A percentile compares a stretch with the other conserved stretches of the same genome.
Evolutionary conservation across 139 green algal genomes (phyloP).

Genomic region (Coelastrella sp.): DNA sequence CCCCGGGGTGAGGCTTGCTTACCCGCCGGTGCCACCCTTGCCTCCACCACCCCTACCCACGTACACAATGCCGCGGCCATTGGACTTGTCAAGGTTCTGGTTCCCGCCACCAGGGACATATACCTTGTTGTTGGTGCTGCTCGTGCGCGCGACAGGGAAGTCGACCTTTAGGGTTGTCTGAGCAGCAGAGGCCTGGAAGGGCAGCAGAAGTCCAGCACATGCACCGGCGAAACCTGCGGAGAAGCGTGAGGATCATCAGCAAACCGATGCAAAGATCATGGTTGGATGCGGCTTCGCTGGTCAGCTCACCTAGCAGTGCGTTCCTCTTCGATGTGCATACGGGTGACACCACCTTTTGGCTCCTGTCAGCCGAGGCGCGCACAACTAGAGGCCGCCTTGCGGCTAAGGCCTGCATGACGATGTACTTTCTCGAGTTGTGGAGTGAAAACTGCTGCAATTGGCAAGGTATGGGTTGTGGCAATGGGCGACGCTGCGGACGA

Average conservation of each 20-base stretch:
- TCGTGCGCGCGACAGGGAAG: background rate
- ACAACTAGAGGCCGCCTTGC: background rate
- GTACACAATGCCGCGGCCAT: background rate
- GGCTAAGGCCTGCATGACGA: background rate
- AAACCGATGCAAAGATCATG: background rate
- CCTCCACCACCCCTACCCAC: background rate
- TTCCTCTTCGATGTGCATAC: background rate
- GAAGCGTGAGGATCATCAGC: background rate
- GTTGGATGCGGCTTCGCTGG: background rate
- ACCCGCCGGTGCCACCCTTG: background rate
- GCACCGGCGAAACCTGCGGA: background rate
- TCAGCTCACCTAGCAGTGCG: background rate
- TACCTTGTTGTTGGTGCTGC: background rate
- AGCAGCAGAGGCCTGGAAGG: background rate
- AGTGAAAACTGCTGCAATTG: too few species aligned
- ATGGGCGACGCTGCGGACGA: too few species aligned
- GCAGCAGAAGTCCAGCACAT: background rate
- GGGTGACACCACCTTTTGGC: background rate
- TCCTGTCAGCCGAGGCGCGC: background rate
- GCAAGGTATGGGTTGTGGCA: too few species aligned
- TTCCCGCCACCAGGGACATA: background rate
- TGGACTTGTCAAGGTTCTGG: background rate
- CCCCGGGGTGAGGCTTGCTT: too few species aligned
- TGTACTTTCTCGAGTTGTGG: too few species aligned
- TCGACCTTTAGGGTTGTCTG: background rate